phyloP scores from a whole-genome alignment of 345 rosid genomes.

The Camelina neglecta region DNA sequence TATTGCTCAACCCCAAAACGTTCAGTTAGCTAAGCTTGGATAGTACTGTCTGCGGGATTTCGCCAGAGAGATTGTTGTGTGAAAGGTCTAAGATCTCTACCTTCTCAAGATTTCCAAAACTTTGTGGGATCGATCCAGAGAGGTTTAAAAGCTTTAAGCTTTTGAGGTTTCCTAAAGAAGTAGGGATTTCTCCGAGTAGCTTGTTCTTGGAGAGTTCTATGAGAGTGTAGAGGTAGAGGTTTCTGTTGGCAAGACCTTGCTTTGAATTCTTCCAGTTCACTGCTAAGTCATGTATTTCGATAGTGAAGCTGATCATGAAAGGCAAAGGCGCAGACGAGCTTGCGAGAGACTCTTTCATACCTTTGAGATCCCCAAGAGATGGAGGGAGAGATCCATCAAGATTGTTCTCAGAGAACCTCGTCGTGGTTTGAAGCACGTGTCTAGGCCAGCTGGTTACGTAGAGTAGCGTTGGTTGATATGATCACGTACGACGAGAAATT shows the following conservation, averaged over 20 bases:
- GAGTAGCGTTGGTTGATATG: no score
- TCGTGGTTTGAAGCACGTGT: no score
- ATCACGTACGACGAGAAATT: no score
- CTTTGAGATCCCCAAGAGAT: no score
- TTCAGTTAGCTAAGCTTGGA: constrained; percentile 31
- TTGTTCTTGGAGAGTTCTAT: constrained; percentile 52
- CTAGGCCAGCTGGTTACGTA: no score
- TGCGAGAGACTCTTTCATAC: not conserved
- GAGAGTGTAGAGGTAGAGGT: constrained; percentile 38
- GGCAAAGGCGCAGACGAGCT: not conserved
- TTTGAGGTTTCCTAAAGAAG: constrained; percentile 43
- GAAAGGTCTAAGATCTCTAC: constrained; percentile 52
- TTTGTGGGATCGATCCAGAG: constrained; percentile 45
- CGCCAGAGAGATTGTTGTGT: constrained; percentile 42
- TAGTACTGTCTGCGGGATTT: constrained; percentile 42
- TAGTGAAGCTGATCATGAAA: not conserved
- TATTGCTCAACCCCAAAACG: constrained; percentile 47
- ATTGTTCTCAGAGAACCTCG: no score
- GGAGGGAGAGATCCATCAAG: no score
- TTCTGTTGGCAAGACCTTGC: constrained; percentile 37
- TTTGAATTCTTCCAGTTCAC: constrained; percentile 48
- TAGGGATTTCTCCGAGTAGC: constrained; percentile 47
- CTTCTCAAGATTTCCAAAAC: constrained; percentile 37
- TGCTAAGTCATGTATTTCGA: constrained; percentile 25
- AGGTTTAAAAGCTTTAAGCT: constrained; percentile 45